Conservation (phyloP, 75 land plant genomes). For the Sequoiadendron giganteum region DNA sequence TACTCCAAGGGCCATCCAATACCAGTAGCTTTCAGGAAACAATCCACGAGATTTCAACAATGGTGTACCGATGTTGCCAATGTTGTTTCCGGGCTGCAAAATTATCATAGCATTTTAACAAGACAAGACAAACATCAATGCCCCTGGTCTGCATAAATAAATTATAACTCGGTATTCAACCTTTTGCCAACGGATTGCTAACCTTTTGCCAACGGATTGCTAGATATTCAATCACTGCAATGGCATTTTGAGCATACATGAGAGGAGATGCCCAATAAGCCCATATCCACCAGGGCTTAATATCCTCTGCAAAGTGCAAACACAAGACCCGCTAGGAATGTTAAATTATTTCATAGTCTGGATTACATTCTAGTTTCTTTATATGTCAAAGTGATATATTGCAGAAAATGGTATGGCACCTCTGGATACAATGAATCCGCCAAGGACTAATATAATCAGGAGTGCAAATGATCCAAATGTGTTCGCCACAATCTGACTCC, state of each 20-base stretch:
- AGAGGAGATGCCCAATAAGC: conserved; percentile 81
- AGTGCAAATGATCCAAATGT: conserved; percentile 40
- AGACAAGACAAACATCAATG: conserved; percentile 44
- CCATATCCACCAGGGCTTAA: conserved; percentile 86
- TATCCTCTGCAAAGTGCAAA: conserved; percentile 40
- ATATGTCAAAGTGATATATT: neutral
- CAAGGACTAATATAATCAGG: conserved; percentile 31
- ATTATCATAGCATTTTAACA: conserved; percentile 35
- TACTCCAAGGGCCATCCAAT: conserved; percentile 58
- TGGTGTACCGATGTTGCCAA: conserved; percentile 34
- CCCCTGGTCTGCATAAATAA: conserved; percentile 21
- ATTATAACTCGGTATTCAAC: conserved; percentile 22
- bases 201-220: conserved; percentile 53
- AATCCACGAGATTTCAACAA: conserved; percentile 53
- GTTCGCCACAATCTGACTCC: conserved; percentile 38
- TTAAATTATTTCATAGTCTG: neutral
- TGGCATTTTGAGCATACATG: conserved; percentile 79
- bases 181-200: conserved; percentile 12
- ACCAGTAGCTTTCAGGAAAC: conserved; percentile 54
- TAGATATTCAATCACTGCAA: conserved; percentile 68
- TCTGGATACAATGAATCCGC: conserved; percentile 45
- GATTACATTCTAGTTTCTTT: neutral
- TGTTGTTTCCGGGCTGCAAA: conserved; percentile 1
- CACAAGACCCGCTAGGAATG: neutral
- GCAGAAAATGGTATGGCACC: conserved; percentile 20